Percentiles rank a stretch among this genome's conserved stretches.
Conservation (phyloP, 2,329 filamentous ascomycete genomes). For the Cercospora sp. region DNA sequence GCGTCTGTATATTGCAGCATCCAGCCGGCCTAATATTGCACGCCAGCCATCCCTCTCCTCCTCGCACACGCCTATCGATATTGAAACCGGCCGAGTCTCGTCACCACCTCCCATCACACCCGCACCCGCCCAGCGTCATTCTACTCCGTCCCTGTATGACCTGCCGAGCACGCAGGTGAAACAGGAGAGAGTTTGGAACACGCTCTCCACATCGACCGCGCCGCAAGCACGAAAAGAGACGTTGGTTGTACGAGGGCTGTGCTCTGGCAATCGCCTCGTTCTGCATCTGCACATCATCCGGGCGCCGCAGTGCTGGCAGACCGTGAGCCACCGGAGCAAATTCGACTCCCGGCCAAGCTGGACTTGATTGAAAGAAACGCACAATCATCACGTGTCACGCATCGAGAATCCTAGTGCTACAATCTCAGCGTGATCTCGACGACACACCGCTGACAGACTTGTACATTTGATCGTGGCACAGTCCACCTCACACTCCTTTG, state of each 20-base stretch:
- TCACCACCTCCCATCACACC: constrained; percentile 8
- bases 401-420: neutral
- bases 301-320: constrained; percentile 12
- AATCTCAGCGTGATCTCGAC: neutral
- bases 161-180: constrained; percentile 13
- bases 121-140: neutral
- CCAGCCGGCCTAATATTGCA: constrained; percentile 13
- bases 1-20: constrained; percentile 21
- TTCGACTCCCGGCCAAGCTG: constrained; percentile 19
- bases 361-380: constrained; percentile 17
- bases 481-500: constrained; percentile 28
- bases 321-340: neutral
- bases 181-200: constrained; percentile 20
- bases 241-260: constrained; percentile 12
- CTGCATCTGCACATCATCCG: neutral
- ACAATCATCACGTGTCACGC: constrained; percentile 3
- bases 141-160: constrained; percentile 16
- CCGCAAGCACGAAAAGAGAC: constrained; percentile 7
- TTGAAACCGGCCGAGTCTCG: constrained; percentile 22
- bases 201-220: constrained; percentile 12
- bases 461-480: constrained; percentile 26
- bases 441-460: constrained; percentile 4
- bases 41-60: constrained; percentile 15
- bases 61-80: constrained; percentile 11
- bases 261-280: neutral